These are phyloP conservation scores for Fusarium luffae DNA, from an alignment of 2,329 filamentous ascomycete genomes.

Conservation along the genomic window DNA sequence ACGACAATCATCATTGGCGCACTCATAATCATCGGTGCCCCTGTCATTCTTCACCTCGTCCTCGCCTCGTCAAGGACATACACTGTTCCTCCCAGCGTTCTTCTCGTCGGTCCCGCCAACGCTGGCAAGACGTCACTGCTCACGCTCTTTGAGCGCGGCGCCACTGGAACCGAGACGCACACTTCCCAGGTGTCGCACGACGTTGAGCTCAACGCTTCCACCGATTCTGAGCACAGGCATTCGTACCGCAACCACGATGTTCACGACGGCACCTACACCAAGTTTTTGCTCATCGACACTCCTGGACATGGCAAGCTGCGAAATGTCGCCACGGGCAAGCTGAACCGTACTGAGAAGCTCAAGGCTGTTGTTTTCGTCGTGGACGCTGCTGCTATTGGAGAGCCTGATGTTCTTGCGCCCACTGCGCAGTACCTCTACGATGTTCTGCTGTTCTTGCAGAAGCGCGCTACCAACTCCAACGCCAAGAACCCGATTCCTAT, in stretches of 20 bases:
- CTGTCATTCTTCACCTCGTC: constrained; percentile 80
- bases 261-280: constrained; percentile 67
- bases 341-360: constrained; percentile 62
- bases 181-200: constrained; percentile 63
- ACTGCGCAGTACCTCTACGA: constrained; percentile 90
- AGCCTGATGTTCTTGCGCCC: constrained; percentile 71
- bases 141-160: constrained; percentile 75
- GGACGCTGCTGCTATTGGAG: constrained; percentile 78
- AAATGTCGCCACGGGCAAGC: constrained; percentile 68
- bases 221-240: constrained; percentile 55
- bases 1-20: constrained; percentile 74
- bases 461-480: constrained; percentile 64
- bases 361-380: constrained; percentile 86
- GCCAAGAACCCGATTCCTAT: constrained; percentile 68
- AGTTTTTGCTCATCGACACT: constrained; percentile 85
- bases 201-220: constrained; percentile 66
- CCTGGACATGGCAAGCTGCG: constrained; percentile 96
- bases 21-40: constrained; percentile 76
- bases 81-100: constrained; percentile 76
- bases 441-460: constrained; percentile 84
- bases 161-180: constrained; percentile 60
- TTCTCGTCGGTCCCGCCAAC: constrained; percentile 83
- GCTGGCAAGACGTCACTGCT: constrained; percentile 89
- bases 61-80: constrained; percentile 75
- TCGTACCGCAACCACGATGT: constrained; percentile 68